Percentiles rank a stretch among this genome's conserved stretches.
These are phyloP conservation scores for Fusarium sp. DNA, from an alignment of 2,329 filamentous ascomycete species.

Conservation along the genomic window DNA sequence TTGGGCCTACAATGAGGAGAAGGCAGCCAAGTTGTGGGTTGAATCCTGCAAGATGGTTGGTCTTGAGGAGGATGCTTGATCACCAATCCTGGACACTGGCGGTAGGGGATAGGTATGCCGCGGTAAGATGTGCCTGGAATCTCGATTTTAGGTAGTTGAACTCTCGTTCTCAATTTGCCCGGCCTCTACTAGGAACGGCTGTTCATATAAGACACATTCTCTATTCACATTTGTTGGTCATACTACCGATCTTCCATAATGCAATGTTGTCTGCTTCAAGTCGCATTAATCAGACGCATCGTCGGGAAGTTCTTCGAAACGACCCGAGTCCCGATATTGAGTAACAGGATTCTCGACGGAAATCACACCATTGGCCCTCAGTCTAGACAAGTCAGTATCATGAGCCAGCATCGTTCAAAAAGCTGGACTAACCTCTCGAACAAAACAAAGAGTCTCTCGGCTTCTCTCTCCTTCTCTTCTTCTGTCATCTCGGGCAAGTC, in stretches of 20 bases:
- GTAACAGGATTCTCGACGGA: not conserved
- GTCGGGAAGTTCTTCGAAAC: not conserved
- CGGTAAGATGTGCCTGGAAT: not conserved
- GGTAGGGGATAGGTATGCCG: not conserved
- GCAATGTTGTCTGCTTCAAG: not conserved
- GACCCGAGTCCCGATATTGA: not conserved
- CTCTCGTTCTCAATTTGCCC: not conserved
- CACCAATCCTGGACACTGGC: too few species aligned
- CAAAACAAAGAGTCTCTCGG: not conserved
- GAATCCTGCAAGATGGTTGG: not conserved
- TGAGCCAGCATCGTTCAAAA: too few species aligned
- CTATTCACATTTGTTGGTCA: not conserved
- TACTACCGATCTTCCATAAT: not conserved
- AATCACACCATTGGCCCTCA: not conserved
- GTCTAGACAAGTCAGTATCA: not conserved
- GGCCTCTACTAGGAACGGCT: not conserved
- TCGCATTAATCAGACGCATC: not conserved
- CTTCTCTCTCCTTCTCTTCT: slow-evolving; percentile 3
- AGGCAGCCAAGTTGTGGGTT: not conserved
- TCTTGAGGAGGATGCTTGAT: not conserved
- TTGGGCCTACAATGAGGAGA: slow-evolving; percentile 7
- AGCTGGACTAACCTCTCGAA: not conserved
- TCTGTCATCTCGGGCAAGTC: not conserved
- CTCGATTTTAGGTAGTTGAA: not conserved
- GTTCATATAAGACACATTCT: not conserved